A percentile compares a stretch with the other conserved stretches of the same genome.
Evolutionary conservation across 441 rosid genomes (phyloP).

Genomic region (Pelargonium hybrid): DNA sequence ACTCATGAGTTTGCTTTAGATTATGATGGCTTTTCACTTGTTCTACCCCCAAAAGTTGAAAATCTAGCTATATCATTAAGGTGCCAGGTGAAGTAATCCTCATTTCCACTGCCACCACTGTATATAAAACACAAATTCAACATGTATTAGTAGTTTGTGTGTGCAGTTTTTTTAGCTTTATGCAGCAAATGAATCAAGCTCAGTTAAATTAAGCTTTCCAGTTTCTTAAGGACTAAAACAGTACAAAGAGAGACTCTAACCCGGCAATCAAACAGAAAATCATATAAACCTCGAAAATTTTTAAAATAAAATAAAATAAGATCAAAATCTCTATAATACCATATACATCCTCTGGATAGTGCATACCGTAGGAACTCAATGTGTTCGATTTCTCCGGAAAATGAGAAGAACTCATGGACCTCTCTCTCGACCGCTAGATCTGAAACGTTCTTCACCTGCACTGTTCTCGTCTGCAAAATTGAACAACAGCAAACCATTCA

Average conservation of each 20-base stretch:
- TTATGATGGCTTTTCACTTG: not conserved
- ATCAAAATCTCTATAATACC: not conserved
- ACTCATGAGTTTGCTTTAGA: not conserved
- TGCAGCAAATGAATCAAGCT: no score
- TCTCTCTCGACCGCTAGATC: conserved; percentile 93
- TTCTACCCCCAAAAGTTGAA: not conserved
- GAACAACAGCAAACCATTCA: not conserved
- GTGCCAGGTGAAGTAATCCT: not conserved
- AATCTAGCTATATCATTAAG: not conserved
- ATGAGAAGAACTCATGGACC: conserved; percentile 95
- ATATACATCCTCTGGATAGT: not conserved
- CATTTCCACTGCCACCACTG: not conserved
- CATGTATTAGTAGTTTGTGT: not conserved
- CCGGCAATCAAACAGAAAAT: not conserved
- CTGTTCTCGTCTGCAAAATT: conserved; percentile 51
- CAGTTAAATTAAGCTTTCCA: no score
- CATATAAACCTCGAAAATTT: not conserved
- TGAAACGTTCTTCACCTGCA: conserved; percentile 67
- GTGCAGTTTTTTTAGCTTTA: not conserved
- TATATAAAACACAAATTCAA: not conserved
- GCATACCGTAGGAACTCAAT: conserved; percentile 48
- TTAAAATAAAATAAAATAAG: not conserved
- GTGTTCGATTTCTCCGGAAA: conserved; percentile 78
- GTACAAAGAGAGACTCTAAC: no score
- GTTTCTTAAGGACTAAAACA: not conserved